Conservation (phyloP, 2,329 filamentous ascomycete species). For the Cladosporium halotolerans region DNA sequence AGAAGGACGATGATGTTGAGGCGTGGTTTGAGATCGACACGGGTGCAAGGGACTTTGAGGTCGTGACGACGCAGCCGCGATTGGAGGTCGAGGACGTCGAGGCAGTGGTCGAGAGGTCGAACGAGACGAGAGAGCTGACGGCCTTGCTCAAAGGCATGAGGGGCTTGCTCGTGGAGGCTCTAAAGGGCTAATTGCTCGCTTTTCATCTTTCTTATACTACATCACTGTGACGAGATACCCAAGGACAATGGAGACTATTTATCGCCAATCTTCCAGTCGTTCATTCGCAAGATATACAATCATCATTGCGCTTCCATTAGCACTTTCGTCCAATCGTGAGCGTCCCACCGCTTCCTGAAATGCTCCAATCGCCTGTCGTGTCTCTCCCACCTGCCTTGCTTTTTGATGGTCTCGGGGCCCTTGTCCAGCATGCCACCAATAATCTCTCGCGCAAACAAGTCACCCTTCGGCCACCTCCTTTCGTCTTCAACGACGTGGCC, state of each 20-base stretch:
- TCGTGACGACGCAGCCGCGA: slow-evolving; percentile 74
- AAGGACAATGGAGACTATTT: background rate
- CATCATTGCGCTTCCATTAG: slow-evolving; percentile 40
- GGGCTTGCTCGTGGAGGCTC: slow-evolving; percentile 59
- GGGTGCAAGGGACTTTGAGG: slow-evolving; percentile 73
- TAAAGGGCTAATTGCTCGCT: slow-evolving; percentile 34
- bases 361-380: slow-evolving; percentile 62
- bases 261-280: no score
- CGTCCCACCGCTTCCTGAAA: slow-evolving; percentile 80
- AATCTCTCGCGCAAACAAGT: slow-evolving; percentile 87
- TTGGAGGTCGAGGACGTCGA: slow-evolving; percentile 73
- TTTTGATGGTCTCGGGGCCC: slow-evolving; percentile 76
- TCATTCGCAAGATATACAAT: background rate
- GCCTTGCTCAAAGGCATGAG: slow-evolving; percentile 75
- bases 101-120: slow-evolving; percentile 68
- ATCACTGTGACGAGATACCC: background rate
- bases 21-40: slow-evolving; percentile 91
- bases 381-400: slow-evolving; percentile 77
- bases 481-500: slow-evolving; percentile 89
- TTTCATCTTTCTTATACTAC: background rate
- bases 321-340: slow-evolving; percentile 81
- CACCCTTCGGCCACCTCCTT: slow-evolving; percentile 78
- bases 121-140: slow-evolving; percentile 70
- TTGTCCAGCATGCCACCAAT: slow-evolving; percentile 87
- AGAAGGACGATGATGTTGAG: slow-evolving; percentile 80